Conservation (phyloP, 73 alveolate species). For the Paraurostyla sp. region DNA sequence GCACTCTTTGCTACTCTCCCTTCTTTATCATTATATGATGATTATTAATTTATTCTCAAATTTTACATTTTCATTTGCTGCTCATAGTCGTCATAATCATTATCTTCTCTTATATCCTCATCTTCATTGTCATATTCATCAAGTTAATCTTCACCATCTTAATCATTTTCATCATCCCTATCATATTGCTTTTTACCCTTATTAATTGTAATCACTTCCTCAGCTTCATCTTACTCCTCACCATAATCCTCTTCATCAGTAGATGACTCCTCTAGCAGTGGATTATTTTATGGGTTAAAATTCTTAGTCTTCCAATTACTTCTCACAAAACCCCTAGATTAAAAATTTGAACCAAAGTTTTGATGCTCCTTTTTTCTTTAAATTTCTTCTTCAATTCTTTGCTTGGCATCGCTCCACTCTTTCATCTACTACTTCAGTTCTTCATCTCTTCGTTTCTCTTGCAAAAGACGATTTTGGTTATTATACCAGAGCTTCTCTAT, state of each 20-base stretch:
- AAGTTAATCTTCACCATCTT: not conserved
- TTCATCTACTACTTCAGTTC: constrained; percentile 44
- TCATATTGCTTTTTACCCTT: not conserved
- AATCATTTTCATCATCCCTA: not conserved
- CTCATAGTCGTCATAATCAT: not conserved
- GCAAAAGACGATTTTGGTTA: constrained; percentile 16
- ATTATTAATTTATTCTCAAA: not conserved
- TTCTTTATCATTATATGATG: not conserved
- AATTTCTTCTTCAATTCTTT: constrained; percentile 63
- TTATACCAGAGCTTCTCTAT: constrained; percentile 65
- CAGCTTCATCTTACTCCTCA: not conserved
- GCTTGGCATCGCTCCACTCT: constrained; percentile 76
- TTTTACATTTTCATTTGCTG: not conserved
- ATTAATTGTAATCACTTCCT: not conserved
- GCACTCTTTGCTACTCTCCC: constrained; percentile 27
- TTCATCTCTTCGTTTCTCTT: constrained; percentile 66
- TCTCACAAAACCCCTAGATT: constrained; percentile 68
- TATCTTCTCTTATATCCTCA: not conserved
- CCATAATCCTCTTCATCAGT: constrained; percentile 50
- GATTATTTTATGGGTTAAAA: constrained; percentile 32
- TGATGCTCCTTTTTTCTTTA: constrained; percentile 59
- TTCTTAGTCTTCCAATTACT: constrained; percentile 50
- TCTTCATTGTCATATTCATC: constrained; percentile 26
- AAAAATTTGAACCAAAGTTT: constrained; percentile 64
- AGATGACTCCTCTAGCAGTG: constrained; percentile 51